A percentile compares a stretch with the other conserved stretches of the same genome.
These are phyloP conservation scores for Speleostelium caveatum DNA, from an alignment of 78 protist species.

Conservation along the genomic window DNA sequence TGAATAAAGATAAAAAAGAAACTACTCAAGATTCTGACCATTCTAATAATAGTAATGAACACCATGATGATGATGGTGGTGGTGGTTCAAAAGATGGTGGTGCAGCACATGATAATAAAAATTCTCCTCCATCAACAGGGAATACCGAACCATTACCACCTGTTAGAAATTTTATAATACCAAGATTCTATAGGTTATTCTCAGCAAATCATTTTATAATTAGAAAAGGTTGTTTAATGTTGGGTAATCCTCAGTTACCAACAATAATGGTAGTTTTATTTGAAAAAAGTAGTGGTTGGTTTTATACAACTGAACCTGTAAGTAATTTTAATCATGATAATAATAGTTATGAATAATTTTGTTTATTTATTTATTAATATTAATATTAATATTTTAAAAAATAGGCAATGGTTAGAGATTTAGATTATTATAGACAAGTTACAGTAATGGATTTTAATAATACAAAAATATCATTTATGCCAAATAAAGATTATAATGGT, in stretches of 20 bases:
- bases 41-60: background rate
- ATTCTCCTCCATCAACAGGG: background rate
- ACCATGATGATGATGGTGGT: background rate
- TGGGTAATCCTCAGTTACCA: conserved; percentile 71
- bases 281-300: conserved; percentile 49
- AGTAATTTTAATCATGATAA: background rate
- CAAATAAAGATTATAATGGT: conserved; percentile 75
- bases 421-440: conserved; percentile 64
- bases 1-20: background rate
- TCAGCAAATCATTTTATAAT: conserved; percentile 40
- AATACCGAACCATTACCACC: conserved; percentile 12
- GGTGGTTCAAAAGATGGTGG: background rate
- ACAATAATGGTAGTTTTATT: conserved; percentile 34
- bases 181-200: conserved; percentile 69
- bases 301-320: conserved; percentile 53
- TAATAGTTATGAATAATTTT: background rate
- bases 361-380: too few species aligned
- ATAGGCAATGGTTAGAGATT: conserved; percentile 20
- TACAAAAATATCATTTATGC: conserved; percentile 14
- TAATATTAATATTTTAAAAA: too few species aligned
- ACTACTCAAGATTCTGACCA: conserved; percentile 10
- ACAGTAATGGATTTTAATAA: conserved; percentile 28
- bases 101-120: background rate
- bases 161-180: conserved; percentile 55
- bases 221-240: conserved; percentile 76